These are phyloP conservation scores for Tylopilus plumbeoviolaceoides DNA, from an alignment of 768 basidiomycete species.

Conservation along the genomic window DNA sequence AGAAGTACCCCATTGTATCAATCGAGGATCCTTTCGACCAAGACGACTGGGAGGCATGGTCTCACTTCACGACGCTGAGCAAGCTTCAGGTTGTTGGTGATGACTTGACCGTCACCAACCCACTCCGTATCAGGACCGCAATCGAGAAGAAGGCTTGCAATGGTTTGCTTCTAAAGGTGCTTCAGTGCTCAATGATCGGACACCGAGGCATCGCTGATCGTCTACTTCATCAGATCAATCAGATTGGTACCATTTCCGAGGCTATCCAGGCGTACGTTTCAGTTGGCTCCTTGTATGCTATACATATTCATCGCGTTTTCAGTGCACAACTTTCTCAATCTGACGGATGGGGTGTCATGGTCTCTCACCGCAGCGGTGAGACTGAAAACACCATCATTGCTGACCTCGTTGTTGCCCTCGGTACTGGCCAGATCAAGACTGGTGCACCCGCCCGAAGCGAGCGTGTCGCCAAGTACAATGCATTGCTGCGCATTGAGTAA, in stretches of 20 bases:
- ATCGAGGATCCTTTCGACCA: constrained; percentile 99
- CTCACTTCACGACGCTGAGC: constrained; percentile 77
- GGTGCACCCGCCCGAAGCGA: constrained; percentile 95
- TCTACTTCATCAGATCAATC: constrained; percentile 65
- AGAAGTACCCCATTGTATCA: constrained; percentile 95
- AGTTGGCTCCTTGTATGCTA: not conserved
- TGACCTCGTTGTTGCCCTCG: constrained; percentile 91
- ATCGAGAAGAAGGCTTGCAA: constrained; percentile 99
- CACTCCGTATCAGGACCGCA: constrained; percentile 93
- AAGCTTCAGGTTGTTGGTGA: constrained; percentile 92
- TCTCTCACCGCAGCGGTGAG: constrained; percentile 98
- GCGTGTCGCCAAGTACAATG: constrained; percentile 95
- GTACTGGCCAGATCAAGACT: constrained; percentile 95
- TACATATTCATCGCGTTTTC: constrained; percentile 5
- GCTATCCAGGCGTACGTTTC: constrained; percentile 91
- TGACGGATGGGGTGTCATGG: constrained; percentile 99
- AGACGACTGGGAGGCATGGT: constrained; percentile 99
- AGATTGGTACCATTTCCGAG: constrained; percentile 98
- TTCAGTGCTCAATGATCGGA: not conserved
- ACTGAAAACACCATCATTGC: constrained; percentile 97
- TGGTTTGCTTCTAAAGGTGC: constrained; percentile 88
- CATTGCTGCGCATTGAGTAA: constrained; percentile 85
- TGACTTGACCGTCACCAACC: constrained; percentile 98
- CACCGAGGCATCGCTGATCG: not conserved
- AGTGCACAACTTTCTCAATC: constrained; percentile 95